These are phyloP conservation scores for Colletotrichum tabaci DNA, from an alignment of 2,329 filamentous ascomycete genomes.

Conservation along the genomic window DNA sequence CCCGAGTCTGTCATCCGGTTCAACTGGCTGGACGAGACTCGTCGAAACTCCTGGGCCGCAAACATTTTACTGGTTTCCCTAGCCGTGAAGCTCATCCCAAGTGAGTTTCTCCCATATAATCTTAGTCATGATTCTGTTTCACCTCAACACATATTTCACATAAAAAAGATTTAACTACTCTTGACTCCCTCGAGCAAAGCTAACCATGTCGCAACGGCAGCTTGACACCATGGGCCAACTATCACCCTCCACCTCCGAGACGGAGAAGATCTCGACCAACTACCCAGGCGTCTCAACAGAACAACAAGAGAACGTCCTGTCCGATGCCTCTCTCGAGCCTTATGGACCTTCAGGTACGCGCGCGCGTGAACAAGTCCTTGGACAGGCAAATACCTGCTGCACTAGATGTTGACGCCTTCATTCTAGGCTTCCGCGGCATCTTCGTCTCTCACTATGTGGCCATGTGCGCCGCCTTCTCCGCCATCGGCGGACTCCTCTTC, in stretches of 20 bases:
- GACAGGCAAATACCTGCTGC: background rate
- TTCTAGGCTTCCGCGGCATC: slow-evolving; percentile 50
- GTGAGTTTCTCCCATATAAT: slow-evolving; percentile 10
- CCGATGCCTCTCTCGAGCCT: slow-evolving; percentile 43
- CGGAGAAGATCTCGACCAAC: slow-evolving; percentile 42
- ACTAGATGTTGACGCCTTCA: background rate
- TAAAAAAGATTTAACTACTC: fast-evolving
- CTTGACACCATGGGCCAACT: slow-evolving; percentile 23
- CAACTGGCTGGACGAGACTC: background rate
- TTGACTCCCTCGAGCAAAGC: background rate
- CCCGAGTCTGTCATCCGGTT: background rate
- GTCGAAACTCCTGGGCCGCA: background rate
- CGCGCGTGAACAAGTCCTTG: background rate
- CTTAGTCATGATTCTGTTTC: slow-evolving; percentile 27
- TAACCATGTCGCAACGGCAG: background rate
- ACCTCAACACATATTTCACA: background rate
- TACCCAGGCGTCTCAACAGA: slow-evolving; percentile 40
- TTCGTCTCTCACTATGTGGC: slow-evolving; percentile 52
- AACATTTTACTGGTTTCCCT: background rate
- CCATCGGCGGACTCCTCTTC: slow-evolving; percentile 51
- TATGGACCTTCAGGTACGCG: slow-evolving; percentile 46
- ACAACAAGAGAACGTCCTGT: slow-evolving; percentile 44
- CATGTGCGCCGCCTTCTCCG: slow-evolving; percentile 47
- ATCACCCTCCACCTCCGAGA: slow-evolving; percentile 40
- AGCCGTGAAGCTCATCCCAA: background rate